Evolutionary conservation across 495 filamentous ascomycete species (phyloP), one percentile per base, ranked within the genome.

Genomic region (Aspergillus carlsbadensis): DNA sequence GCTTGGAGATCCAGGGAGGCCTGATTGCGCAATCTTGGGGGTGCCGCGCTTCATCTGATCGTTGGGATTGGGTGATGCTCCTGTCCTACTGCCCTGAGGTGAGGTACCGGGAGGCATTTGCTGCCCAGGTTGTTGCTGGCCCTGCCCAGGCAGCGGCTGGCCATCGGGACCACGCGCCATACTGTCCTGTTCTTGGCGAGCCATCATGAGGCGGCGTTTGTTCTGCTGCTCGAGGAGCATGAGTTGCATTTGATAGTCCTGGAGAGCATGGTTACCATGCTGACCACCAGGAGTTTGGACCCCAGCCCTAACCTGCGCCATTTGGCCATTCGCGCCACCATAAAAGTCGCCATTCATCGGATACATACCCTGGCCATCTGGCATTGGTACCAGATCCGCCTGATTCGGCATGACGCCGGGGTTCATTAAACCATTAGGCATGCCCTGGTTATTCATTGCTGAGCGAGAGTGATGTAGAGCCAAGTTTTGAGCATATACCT

Each of bases 221-320:
- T 98, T 98, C 70, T 98, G 94, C 74, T 98, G 94, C 71, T 98
- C 94, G 37, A 98, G 85, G 52, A 98, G 71, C 94, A 98, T 97
- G 67, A 98, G 78, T 66, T 98, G 94, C 94, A 97, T 96, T 75
- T 98, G 94, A 72, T 98, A 98, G 70, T 98, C 95, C 69, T 97
- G 93, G 52, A 98, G 79, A 35, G 95, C 95, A 70, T 96, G 92
- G 65, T 94, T 96, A 67, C 91, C 91, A 47, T 83, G 81, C 56
- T 70, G 70, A 50, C 76, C 78, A 37, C 79, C 74, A 67, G 79
- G 76, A 57, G 80, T 82, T 64, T 73, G 64, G 70, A 72, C 70
- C 65, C 80, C 64, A 74, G 78, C 61, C 68, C 81, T 66, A 67
- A 63, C 79, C 75, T 70, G 76, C 66, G 66, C 61, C 81, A 90